Conservation (phyloP, 768 basidiomycete genomes). For the Russula sp. region DNA sequence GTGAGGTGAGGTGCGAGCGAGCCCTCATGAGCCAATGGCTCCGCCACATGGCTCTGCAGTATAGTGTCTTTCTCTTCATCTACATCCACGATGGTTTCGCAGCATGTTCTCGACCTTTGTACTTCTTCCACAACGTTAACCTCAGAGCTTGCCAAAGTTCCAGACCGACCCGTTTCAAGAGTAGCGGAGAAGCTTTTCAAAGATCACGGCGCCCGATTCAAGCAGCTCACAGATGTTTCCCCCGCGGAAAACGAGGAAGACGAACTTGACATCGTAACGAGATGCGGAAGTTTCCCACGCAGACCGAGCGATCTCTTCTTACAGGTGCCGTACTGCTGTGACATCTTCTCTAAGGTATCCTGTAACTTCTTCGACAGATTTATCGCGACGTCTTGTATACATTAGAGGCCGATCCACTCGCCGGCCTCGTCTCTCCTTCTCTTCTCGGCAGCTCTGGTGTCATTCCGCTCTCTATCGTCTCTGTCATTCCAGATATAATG, state of each 20-base stretch:
- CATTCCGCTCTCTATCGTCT: constrained; percentile 59
- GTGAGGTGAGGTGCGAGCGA: too few species aligned
- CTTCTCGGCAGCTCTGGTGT: constrained; percentile 62
- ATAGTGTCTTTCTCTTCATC: neutral
- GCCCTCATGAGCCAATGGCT: too few species aligned
- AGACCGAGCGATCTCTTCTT: constrained; percentile 60
- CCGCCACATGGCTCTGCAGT: too few species aligned
- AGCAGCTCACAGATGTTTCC: neutral
- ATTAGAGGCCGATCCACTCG: constrained; percentile 53
- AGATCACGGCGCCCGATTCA: neutral
- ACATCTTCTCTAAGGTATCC: neutral
- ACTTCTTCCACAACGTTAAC: constrained; percentile 18
- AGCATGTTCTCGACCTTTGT: constrained; percentile 24
- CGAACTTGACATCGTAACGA: constrained; percentile 47
- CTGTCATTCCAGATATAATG: constrained; percentile 71
- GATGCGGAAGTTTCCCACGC: constrained; percentile 52
- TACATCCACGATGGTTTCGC: constrained; percentile 18
- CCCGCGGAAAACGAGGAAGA: constrained; percentile 2
- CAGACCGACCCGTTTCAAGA: constrained; percentile 10
- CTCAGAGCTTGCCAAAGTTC: constrained; percentile 18
- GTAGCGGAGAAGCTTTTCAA: constrained; percentile 17
- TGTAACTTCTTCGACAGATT: constrained; percentile 41
- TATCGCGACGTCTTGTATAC: constrained; percentile 61
- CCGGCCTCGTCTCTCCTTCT: constrained; percentile 57
- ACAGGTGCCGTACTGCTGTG: constrained; percentile 43